Evolutionary conservation across 306 rosid species (phyloP).

Genomic region (Medicago truncatula): DNA sequence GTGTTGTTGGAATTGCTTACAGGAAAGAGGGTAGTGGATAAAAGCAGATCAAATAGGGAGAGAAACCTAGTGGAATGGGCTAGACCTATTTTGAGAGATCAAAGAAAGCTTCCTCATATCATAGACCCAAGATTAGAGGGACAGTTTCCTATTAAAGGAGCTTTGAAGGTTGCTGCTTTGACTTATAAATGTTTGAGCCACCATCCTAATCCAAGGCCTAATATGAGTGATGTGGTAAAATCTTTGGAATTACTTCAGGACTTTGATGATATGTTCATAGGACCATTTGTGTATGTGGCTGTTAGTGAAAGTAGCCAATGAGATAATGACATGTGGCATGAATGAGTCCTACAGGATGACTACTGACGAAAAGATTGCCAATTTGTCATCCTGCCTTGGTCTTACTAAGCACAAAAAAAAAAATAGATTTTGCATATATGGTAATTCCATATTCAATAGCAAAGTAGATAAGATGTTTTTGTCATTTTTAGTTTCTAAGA

Average conservation of each 20-base stretch:
- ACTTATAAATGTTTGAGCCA: slow-evolving; percentile 72
- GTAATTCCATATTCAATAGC: slow-evolving; percentile 14
- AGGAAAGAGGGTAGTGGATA: slow-evolving; percentile 70
- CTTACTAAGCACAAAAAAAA: slow-evolving; percentile 11
- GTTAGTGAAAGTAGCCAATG: slow-evolving; percentile 43
- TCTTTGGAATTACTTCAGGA: slow-evolving; percentile 65
- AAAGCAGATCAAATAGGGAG: slow-evolving; percentile 45
- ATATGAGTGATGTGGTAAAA: slow-evolving; percentile 65
- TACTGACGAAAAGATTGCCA: not conserved
- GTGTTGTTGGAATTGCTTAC: slow-evolving; percentile 82
- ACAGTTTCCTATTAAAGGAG: slow-evolving; percentile 63
- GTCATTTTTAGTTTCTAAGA: slow-evolving; percentile 27
- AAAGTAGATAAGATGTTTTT: slow-evolving; percentile 28
- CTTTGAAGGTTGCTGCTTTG: slow-evolving; percentile 63
- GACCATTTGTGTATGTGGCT: slow-evolving; percentile 81
- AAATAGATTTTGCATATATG: slow-evolving; percentile 4
- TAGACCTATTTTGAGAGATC: slow-evolving; percentile 72
- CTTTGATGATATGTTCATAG: slow-evolving; percentile 55
- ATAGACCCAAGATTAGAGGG: slow-evolving; percentile 73
- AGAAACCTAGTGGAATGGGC: slow-evolving; percentile 81
- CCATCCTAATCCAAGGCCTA: slow-evolving; percentile 65
- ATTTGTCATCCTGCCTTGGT: slow-evolving; percentile 1
- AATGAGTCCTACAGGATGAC: not conserved
- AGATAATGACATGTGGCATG: slow-evolving; percentile 10
- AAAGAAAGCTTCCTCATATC: slow-evolving; percentile 47